Conservation (phyloP, 1,139 yeast species). For the Suhomyces coccinellae region DNA sequence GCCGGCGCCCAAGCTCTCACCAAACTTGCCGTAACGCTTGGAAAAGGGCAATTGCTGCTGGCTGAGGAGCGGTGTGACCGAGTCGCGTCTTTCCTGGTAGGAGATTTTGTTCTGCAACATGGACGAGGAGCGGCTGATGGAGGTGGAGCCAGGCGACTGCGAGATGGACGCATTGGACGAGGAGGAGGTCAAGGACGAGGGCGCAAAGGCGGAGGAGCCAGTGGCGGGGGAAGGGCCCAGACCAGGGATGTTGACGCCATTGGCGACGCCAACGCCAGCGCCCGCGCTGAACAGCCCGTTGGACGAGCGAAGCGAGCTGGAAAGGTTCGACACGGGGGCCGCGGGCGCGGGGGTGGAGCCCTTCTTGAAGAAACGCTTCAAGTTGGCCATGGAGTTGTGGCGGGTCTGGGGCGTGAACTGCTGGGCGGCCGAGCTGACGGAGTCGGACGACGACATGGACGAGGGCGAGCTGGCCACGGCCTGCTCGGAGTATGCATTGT, state of each 20-base stretch:
- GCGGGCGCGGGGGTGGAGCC: conserved; percentile 32
- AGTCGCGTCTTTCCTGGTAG: conserved; percentile 40
- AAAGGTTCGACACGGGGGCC: conserved; percentile 37
- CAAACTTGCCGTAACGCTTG: conserved; percentile 77
- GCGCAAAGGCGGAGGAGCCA: conserved; percentile 4
- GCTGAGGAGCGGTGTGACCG: conserved; percentile 33
- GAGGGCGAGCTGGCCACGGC: conserved; percentile 39
- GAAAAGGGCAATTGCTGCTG: conserved; percentile 55
- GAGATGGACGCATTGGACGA: conserved; percentile 35
- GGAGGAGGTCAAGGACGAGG: conserved; percentile 26
- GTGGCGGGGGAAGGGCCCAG: too few relatives aligned
- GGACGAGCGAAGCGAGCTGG: conserved; percentile 38
- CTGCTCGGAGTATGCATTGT: conserved; percentile 41
- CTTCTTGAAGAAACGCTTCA: conserved; percentile 61
- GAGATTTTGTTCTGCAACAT: conserved; percentile 33
- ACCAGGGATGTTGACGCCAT: conserved; percentile 18
- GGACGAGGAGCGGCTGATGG: conserved; percentile 31
- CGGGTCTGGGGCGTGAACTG: conserved; percentile 29
- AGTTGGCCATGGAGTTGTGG: conserved; percentile 76
- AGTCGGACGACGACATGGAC: conserved; percentile 41
- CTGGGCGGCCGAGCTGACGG: conserved; percentile 21
- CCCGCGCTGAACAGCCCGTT: conserved; percentile 9
- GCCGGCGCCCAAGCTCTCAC: conserved; percentile 90
- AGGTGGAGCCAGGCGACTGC: conserved; percentile 29
- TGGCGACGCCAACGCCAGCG: conserved; percentile 11